Evolutionary conservation across 495 filamentous ascomycete species (phyloP), one percentile per base, ranked within the genome.

Genomic region (Stereocaulon alpinum): DNA sequence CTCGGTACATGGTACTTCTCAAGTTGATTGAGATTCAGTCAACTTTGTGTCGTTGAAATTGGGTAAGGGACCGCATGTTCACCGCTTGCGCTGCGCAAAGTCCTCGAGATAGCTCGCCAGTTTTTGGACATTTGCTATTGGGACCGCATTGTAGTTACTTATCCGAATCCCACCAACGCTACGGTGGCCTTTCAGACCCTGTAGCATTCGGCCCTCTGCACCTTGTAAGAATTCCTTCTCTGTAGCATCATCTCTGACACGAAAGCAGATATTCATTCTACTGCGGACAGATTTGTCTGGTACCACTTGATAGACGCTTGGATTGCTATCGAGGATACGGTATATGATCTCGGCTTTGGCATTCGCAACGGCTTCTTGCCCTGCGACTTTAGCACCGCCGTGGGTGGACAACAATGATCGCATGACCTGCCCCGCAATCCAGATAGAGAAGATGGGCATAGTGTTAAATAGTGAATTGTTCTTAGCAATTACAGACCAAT

Each of bases 391-490:
- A 45, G 77, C 71, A 49, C 82, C 71, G 14, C 79, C 73, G 68
- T 80, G 86, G 0, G 74, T 76, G 9, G 67, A 32, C 27, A 92
- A 74, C 4, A 91, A 74, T 51, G 78, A 77, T 44, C 80, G 77
- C 74, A 96, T 85, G 32, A 97, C 91, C 65, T 88, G 80, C 30
- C 88, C 87, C 22, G 89, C 88, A 57, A 97, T 82, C 78, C 83
- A 96, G 53, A 97, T 86, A 64, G 81, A 82, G 71, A 96, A 95
- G 65, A 97, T 96, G 61, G 87, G 88, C 29, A 97, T 77, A 3
- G 92, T 97, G 74, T 96, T 96, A 74, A 96, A 95, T 55, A 97
- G 77, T 62, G 84, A 89, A 74, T 90, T 90, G 72, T 91, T 90
- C 76, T 91, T 91, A 20, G 88, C 85, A 41, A 88, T 82, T 0